phyloP scores from a whole-genome alignment of 805 yeast species.

The Candida nanaspora region DNA sequence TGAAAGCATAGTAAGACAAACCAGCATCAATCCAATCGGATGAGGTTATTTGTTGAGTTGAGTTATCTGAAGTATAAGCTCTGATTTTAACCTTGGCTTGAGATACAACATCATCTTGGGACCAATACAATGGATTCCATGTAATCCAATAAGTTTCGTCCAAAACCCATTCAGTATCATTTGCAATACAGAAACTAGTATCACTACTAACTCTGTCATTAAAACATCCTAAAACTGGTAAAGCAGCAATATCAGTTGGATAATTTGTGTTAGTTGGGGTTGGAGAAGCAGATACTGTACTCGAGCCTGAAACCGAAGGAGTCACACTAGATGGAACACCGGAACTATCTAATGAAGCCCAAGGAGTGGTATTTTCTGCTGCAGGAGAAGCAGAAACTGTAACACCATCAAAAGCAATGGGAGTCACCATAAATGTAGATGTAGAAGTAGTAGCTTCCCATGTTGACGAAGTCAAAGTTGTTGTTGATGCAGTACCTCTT shows the following conservation, averaged over 20 bases:
- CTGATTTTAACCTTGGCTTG: constrained; percentile 23
- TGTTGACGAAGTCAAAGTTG: constrained; percentile 13
- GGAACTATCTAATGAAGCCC: constrained; percentile 28
- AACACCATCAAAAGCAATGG: constrained; percentile 27
- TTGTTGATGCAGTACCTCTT: constrained; percentile 12
- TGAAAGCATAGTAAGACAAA: constrained; percentile 28
- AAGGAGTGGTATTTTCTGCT: constrained; percentile 19
- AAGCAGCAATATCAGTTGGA: constrained; percentile 28
- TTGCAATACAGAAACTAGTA: constrained; percentile 36
- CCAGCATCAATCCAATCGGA: constrained; percentile 23
- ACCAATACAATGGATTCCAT: constrained; percentile 40
- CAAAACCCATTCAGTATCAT: constrained; percentile 35
- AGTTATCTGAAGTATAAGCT: constrained; percentile 23
- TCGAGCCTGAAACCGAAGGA: constrained; percentile 27
- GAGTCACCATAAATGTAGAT: constrained; percentile 30
- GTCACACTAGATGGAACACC: constrained; percentile 30
- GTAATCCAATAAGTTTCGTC: constrained; percentile 44
- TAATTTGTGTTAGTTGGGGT: constrained; percentile 23
- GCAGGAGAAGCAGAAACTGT: constrained; percentile 34
- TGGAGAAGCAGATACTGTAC: constrained; percentile 26
- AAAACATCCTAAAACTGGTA: constrained; percentile 38
- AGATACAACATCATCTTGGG: constrained; percentile 20
- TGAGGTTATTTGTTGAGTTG: constrained; percentile 18
- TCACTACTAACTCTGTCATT: constrained; percentile 30
- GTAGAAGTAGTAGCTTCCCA: constrained; percentile 31